Percentiles rank a stretch among this genome's conserved stretches.
phyloP scores from a whole-genome alignment of 805 yeast species.

The Saturnispora sekii region DNA sequence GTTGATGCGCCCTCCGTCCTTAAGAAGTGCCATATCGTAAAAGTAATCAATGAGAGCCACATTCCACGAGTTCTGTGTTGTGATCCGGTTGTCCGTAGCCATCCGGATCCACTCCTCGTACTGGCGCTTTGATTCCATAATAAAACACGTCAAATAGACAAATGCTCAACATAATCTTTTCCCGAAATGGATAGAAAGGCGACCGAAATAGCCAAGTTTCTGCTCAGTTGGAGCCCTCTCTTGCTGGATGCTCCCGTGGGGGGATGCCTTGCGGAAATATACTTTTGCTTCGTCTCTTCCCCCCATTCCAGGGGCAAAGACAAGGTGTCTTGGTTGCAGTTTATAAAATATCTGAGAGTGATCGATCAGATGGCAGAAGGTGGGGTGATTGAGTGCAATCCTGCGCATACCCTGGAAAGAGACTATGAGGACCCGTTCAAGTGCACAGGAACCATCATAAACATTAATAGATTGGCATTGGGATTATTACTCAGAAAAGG shows the following conservation, averaged over 20 bases:
- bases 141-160: too few species aligned
- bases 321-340: slow-evolving; percentile 28
- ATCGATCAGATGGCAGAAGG: slow-evolving; percentile 18
- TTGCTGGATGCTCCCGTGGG: slow-evolving; percentile 24
- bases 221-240: slow-evolving; percentile 24
- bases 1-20: slow-evolving; percentile 71
- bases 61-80: slow-evolving; percentile 79
- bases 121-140: too few species aligned
- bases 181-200: slow-evolving; percentile 23
- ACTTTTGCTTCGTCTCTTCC: slow-evolving; percentile 25
- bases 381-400: slow-evolving; percentile 19
- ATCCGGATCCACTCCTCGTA: slow-evolving; percentile 76
- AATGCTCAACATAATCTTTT: not conserved
- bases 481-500: slow-evolving; percentile 16
- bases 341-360: slow-evolving; percentile 19
- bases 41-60: slow-evolving; percentile 87
- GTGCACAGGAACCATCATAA: slow-evolving; percentile 18
- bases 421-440: slow-evolving; percentile 23
- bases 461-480: slow-evolving; percentile 22
- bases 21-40: slow-evolving; percentile 66
- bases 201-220: slow-evolving; percentile 22
- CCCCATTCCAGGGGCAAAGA: slow-evolving; percentile 25
- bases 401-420: slow-evolving; percentile 16
- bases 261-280: slow-evolving; percentile 24
- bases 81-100: slow-evolving; percentile 79